A percentile compares a stretch with the other conserved stretches of the same genome.
Evolutionary conservation across 2,329 filamentous ascomycete genomes (phyloP).

Genomic region (Ophiognomonia clavigignenti-juglandacearum): DNA sequence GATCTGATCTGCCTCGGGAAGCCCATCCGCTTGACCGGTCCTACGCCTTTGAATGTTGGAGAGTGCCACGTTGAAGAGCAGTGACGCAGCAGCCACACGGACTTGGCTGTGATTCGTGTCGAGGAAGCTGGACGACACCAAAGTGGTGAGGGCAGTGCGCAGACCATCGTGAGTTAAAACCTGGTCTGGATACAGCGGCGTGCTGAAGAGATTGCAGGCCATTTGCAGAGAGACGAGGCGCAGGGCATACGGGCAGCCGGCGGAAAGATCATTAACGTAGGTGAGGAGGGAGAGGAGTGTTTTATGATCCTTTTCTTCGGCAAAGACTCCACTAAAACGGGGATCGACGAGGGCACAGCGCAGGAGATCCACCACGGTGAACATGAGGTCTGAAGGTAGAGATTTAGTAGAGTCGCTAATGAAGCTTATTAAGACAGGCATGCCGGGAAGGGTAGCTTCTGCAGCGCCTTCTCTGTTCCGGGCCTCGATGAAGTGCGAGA

Average conservation of each 20-base stretch:
- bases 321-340: conserved; percentile 75
- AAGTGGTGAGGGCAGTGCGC: conserved; percentile 55
- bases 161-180: conserved; percentile 50
- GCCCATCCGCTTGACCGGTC: conserved; percentile 48
- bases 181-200: conserved; percentile 63
- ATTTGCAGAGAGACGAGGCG: conserved; percentile 80
- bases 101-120: conserved; percentile 70
- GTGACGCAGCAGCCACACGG: conserved; percentile 73
- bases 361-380: conserved; percentile 81
- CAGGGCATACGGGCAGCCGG: conserved; percentile 69
- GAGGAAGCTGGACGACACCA: conserved; percentile 74
- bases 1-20: conserved; percentile 69
- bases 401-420: conserved; percentile 49
- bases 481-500: conserved; percentile 67
- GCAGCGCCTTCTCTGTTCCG: conserved; percentile 54
- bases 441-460: conserved; percentile 65
- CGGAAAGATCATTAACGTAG: conserved; percentile 47
- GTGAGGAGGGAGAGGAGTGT: conserved; percentile 60
- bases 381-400: conserved; percentile 62
- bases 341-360: conserved; percentile 72
- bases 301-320: conserved; percentile 63
- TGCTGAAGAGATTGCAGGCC: conserved; percentile 79
- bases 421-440: conserved; percentile 59
- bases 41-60: conserved; percentile 63
- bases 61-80: conserved; percentile 77